phyloP scores from a whole-genome alignment of 495 filamentous ascomycete genomes.

The Xylaria intraflava region DNA sequence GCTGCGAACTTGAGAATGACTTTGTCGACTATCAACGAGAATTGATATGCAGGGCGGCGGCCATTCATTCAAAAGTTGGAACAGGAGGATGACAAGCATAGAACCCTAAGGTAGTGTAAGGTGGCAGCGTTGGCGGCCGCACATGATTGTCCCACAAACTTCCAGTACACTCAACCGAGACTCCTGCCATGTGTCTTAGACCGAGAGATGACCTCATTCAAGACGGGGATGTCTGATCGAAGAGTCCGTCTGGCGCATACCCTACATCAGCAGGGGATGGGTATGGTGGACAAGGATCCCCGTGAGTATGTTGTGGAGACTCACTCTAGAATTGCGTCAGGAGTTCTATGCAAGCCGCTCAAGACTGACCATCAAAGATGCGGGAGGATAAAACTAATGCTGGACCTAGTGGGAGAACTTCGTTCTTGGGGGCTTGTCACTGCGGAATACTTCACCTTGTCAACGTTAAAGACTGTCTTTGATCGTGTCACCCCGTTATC shows the following conservation, averaged over 20 bases:
- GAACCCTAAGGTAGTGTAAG: background rate
- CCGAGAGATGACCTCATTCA: slow-evolving; percentile 6
- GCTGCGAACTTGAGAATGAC: slow-evolving; percentile 5
- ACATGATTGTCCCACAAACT: slow-evolving; percentile 1
- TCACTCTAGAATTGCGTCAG: slow-evolving; percentile 1
- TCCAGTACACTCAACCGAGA: background rate
- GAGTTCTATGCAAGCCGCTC: background rate
- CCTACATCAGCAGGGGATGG: slow-evolving; percentile 1
- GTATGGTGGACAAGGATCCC: background rate
- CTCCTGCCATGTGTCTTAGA: background rate
- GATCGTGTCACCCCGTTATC: background rate
- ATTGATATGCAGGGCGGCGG: background rate
- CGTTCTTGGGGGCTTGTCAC: background rate
- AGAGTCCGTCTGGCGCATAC: background rate
- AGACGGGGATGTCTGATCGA: slow-evolving; percentile 4
- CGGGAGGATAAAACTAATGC: slow-evolving; percentile 4
- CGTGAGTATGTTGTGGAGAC: too few species aligned
- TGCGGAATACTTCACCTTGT: background rate
- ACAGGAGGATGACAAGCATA: background rate
- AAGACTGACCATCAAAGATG: background rate
- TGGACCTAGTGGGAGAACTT: background rate
- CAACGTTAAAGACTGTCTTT: background rate
- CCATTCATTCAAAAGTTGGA: background rate
- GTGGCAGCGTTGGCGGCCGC: background rate
- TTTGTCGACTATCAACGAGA: background rate